Percentiles rank a stretch among this genome's conserved stretches.
Conservation (phyloP, 2,329 filamentous ascomycete species). For the Penicillium freii region DNA sequence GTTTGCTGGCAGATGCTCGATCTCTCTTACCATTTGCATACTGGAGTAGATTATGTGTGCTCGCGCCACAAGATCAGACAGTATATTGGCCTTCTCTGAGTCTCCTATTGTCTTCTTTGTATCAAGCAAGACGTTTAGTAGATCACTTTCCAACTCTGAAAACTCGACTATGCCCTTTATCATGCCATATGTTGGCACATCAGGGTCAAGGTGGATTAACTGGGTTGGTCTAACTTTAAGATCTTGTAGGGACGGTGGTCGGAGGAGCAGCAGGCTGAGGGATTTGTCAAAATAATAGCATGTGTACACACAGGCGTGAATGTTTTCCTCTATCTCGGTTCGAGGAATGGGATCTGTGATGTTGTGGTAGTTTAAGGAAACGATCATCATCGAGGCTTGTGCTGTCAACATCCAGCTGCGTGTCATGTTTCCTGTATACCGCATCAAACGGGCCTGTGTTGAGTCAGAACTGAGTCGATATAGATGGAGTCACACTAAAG, state of each 20-base stretch:
- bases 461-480: not conserved
- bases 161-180: conserved; percentile 20
- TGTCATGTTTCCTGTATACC: conserved; percentile 23
- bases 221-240: conserved; percentile 20
- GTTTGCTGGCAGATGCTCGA: not conserved
- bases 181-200: conserved; percentile 19
- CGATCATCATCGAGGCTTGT: conserved; percentile 17
- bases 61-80: conserved; percentile 20
- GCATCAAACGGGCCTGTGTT: conserved; percentile 21
- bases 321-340: conserved; percentile 20
- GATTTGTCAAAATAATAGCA: conserved; percentile 27
- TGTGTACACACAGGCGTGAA: conserved; percentile 22
- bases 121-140: conserved; percentile 19
- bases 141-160: conserved; percentile 14
- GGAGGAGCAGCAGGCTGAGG: conserved; percentile 24
- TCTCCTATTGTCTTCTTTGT: conserved; percentile 16
- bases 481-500: not conserved
- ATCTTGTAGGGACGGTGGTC: conserved; percentile 22
- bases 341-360: conserved; percentile 17
- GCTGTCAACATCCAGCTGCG: conserved; percentile 26
- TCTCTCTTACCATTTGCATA: conserved; percentile 17
- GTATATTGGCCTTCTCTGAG: conserved; percentile 18
- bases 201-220: conserved; percentile 21
- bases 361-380: conserved; percentile 27
- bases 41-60: conserved; percentile 20